A percentile compares a stretch with the other conserved stretches of the same genome.
These are phyloP conservation scores for Entrophospora sp. DNA, from an alignment of 192 early-diverging fungal genomes.

Conservation along the genomic window DNA sequence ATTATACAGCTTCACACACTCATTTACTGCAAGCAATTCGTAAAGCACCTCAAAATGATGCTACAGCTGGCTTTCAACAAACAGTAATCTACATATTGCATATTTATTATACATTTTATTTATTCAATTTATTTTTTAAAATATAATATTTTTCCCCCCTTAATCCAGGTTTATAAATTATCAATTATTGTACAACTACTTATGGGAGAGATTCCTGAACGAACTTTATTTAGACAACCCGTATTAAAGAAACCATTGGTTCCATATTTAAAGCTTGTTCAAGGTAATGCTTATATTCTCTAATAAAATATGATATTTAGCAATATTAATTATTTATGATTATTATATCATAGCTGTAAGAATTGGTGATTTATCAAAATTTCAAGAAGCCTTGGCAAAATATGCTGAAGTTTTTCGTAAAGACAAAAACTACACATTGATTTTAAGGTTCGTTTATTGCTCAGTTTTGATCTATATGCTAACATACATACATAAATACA, in stretches of 20 bases:
- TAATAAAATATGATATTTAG: too few relatives aligned
- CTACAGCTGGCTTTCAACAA: constrained; percentile 92
- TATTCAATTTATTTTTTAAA: too few relatives aligned
- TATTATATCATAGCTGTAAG: constrained; percentile 76
- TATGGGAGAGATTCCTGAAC: constrained; percentile 98
- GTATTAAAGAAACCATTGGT: constrained; percentile 72
- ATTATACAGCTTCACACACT: constrained; percentile 85
- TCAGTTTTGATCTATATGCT: too few relatives aligned
- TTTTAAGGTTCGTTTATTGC: too few relatives aligned
- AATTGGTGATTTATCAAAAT: constrained; percentile 86
- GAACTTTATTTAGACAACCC: constrained; percentile 82
- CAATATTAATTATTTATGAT: too few relatives aligned
- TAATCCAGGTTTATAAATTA: too few relatives aligned
- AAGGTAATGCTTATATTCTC: too few relatives aligned
- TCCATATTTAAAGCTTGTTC: constrained; percentile 92
- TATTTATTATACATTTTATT: too few relatives aligned
- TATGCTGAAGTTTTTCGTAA: constrained; percentile 66
- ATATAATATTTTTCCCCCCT: too few relatives aligned
- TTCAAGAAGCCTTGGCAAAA: constrained; percentile 75
- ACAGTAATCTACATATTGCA: constrained; percentile 39
- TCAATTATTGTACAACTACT: constrained; percentile 95
- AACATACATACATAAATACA: too few relatives aligned
- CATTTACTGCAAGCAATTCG: constrained; percentile 88
- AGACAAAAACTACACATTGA: constrained; percentile 85
- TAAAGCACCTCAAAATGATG: constrained; percentile 81